Evolutionary conservation across 768 basidiomycete species (phyloP).

Genomic region (Gymnopilus dilepis): DNA sequence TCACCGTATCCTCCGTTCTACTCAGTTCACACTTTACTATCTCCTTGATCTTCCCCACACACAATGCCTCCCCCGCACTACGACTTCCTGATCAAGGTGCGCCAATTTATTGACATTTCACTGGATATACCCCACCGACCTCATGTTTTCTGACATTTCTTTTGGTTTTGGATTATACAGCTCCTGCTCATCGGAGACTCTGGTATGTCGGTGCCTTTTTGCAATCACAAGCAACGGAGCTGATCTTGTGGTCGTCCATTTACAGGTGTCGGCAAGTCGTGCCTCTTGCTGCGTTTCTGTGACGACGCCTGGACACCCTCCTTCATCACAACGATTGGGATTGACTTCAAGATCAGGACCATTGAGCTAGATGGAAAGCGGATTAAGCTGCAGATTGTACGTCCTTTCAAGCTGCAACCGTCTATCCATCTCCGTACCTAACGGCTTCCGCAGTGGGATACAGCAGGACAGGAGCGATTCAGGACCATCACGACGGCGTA

Average conservation of each 20-base stretch:
- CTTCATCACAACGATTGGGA: constrained; percentile 99
- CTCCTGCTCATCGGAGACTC: constrained; percentile 97
- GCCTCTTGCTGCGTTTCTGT: constrained; percentile 94
- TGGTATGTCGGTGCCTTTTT: constrained; percentile 51
- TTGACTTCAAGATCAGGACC: constrained; percentile 99
- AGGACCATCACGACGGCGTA: constrained; percentile 98
- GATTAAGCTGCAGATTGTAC: constrained; percentile 97
- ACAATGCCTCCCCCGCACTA: constrained; percentile 91
- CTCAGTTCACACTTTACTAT: constrained; percentile 6
- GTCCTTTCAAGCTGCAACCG: constrained; percentile 33
- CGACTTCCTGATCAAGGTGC: constrained; percentile 94
- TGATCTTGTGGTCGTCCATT: background rate
- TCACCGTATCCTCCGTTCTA: constrained; percentile 12
- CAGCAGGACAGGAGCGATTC: constrained; percentile 98
- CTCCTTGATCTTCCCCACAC: constrained; percentile 16
- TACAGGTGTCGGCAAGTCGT: constrained; percentile 94
- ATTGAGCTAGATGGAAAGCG: constrained; percentile 98
- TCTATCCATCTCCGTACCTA: background rate
- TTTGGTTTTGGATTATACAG: constrained; percentile 42
- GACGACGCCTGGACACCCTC: constrained; percentile 99
- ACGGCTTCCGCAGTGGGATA: constrained; percentile 81
- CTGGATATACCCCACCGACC: background rate
- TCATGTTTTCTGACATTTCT: constrained; percentile 1
- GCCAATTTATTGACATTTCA: constrained; percentile 21
- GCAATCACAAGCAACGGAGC: constrained; percentile 10